These are phyloP conservation scores for Penicillium polonicum DNA, from an alignment of 2,329 filamentous ascomycete genomes.

Conservation along the genomic window DNA sequence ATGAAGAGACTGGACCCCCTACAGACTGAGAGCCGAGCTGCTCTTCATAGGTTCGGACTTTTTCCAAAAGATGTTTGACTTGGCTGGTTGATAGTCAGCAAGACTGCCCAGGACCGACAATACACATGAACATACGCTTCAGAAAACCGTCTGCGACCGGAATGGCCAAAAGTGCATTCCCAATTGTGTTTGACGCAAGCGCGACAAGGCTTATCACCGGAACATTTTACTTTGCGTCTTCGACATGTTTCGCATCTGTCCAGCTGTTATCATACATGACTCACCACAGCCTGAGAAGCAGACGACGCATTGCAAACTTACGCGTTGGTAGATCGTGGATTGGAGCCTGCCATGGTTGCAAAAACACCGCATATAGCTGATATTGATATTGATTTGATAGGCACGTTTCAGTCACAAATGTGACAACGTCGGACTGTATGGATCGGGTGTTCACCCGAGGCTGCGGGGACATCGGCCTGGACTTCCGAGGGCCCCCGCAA, in stretches of 20 bases:
- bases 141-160: conserved; percentile 18
- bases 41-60: conserved; percentile 17
- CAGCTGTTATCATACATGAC: conserved; percentile 4
- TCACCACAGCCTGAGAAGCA: not conserved
- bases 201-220: conserved; percentile 22
- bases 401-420: not conserved
- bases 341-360: not conserved
- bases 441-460: conserved; percentile 2
- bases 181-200: conserved; percentile 18
- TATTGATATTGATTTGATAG: not conserved
- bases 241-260: conserved; percentile 19
- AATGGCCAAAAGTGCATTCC: conserved; percentile 17
- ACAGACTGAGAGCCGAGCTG: not conserved
- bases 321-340: conserved; percentile 9
- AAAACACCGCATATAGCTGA: not conserved
- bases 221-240: conserved; percentile 24
- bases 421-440: not conserved
- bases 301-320: not conserved
- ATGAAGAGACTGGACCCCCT: not conserved
- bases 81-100: conserved; percentile 5
- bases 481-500: conserved; percentile 4
- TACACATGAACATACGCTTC: conserved; percentile 14
- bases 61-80: conserved; percentile 16
- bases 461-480: conserved; percentile 1
- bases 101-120: not conserved